Percentiles rank a stretch among this genome's conserved stretches.
phyloP scores from a whole-genome alignment of 108 stramenopile species.

The Schizochytrium sp. region DNA sequence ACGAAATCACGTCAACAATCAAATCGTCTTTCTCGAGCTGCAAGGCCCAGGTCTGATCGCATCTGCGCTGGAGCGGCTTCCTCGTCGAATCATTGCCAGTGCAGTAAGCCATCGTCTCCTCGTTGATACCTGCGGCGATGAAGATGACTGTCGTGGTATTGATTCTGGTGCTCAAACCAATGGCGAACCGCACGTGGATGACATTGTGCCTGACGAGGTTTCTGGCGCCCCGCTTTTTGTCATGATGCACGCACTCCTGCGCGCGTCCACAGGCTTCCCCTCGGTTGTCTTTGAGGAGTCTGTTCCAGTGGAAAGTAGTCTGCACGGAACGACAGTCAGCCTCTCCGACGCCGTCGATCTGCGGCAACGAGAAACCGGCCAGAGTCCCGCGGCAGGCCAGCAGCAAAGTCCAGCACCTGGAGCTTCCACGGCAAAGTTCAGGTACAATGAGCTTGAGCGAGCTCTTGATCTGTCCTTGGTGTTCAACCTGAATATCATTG shows the following conservation, averaged over 20 bases:
- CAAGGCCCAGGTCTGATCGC: background rate
- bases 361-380: background rate
- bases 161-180: no score
- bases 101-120: background rate
- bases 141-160: background rate
- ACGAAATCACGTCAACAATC: background rate
- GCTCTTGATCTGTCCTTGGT: background rate
- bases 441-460: background rate
- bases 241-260: background rate
- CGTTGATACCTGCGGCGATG: background rate
- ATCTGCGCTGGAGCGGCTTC: background rate
- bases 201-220: background rate
- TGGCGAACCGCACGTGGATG: background rate
- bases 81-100: background rate
- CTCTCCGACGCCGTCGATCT: background rate
- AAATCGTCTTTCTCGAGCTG: background rate
- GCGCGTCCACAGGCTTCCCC: background rate
- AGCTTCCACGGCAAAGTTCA: background rate
- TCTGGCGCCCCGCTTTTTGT: background rate
- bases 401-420: background rate
- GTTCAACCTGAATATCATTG: conserved; percentile 7
- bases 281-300: background rate
- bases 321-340: no score
- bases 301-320: background rate
- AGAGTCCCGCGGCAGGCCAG: no score